Base-by-base conservation (phyloP, 495 filamentous ascomycete genomes). In the Hyaloscypha finlandica region DNA sequence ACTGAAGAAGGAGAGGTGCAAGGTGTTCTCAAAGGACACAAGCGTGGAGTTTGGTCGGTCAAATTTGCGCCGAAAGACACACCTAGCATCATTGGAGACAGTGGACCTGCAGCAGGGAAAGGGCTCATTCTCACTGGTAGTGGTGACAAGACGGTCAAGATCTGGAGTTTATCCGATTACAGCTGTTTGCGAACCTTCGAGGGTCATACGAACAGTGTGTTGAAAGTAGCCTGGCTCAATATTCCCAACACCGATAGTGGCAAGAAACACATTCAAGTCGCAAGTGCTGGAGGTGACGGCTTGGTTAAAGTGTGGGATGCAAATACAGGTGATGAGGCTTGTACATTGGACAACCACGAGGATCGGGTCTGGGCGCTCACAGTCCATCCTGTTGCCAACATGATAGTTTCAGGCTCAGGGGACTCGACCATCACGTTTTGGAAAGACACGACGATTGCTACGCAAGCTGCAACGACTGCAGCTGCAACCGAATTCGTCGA, bases 291-390 rank as follows among this genome's bases (percentile, higher is more conserved):
- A 37, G 94, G 93, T 54, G 95, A 99, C 78, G 93, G 93, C n/a
- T 81, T 99, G 6, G 92, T 99, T 56, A 99, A 98, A 77, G 83
- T 98, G 59, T 99, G 95, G 95, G 91, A 95, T 66, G 88, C 90
- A 8, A 84, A 82, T 69, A 76, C 74, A 1, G 92, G 93, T n/a
- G 95, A 98, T 77, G 83, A 86, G 4, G 90, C 90, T 55, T 87
- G 88, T 65, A 98, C 95, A 5, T 82, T 99, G 14, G 96, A 99
- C 77, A 97, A 97, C 78, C 95, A 99, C 78, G 89, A 89, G 67
- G 95, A 98, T 75, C 86, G 96, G 58, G 93, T 98, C 33, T 95
- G 92, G 91, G 92, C 92, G 2, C 82, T 96, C 0, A 85, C 91
- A 31, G 83, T 85, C n/a, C 88, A 92, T 70, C 89, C 90, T 19